Conservation (phyloP, 2,329 filamentous ascomycete genomes). For the Alternaria dauci region DNA sequence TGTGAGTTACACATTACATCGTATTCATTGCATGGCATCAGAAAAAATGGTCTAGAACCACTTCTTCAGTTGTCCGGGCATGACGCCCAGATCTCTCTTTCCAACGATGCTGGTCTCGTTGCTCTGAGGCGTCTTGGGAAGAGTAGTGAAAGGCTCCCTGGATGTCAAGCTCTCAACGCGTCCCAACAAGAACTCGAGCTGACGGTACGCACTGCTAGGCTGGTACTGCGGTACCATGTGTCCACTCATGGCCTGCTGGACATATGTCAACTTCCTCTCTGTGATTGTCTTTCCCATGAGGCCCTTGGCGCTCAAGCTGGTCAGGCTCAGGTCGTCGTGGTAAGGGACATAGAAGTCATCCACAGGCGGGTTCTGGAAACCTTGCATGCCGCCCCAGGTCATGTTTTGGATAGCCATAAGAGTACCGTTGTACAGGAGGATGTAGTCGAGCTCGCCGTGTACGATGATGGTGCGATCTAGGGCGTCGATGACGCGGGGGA, state of each 20-base stretch:
- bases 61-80: slow-evolving; percentile 13
- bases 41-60: slow-evolving; percentile 14
- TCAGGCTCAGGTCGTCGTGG: slow-evolving; percentile 58
- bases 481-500: slow-evolving; percentile 76
- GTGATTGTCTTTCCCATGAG: slow-evolving; percentile 74
- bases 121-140: slow-evolving; percentile 15
- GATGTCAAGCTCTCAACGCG: slow-evolving; percentile 66
- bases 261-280: slow-evolving; percentile 79
- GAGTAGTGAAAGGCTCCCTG: slow-evolving; percentile 42
- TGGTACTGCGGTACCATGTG: slow-evolving; percentile 75
- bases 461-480: slow-evolving; percentile 76
- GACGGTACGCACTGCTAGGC: slow-evolving; percentile 72
- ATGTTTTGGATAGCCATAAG: slow-evolving; percentile 80
- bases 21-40: background rate
- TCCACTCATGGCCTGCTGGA: slow-evolving; percentile 69
- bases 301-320: slow-evolving; percentile 67
- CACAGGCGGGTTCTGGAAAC: slow-evolving; percentile 69
- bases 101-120: slow-evolving; percentile 13
- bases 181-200: slow-evolving; percentile 79
- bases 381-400: slow-evolving; percentile 76
- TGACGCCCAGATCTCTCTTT: slow-evolving; percentile 14
- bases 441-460: slow-evolving; percentile 74
- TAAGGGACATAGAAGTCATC: slow-evolving; percentile 75
- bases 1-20: background rate
- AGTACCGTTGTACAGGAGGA: slow-evolving; percentile 73